Percentiles rank a stretch among this genome's conserved stretches.
Conservation (phyloP, 2,329 filamentous ascomycete species). For the Paraconiothyrium sp. region DNA sequence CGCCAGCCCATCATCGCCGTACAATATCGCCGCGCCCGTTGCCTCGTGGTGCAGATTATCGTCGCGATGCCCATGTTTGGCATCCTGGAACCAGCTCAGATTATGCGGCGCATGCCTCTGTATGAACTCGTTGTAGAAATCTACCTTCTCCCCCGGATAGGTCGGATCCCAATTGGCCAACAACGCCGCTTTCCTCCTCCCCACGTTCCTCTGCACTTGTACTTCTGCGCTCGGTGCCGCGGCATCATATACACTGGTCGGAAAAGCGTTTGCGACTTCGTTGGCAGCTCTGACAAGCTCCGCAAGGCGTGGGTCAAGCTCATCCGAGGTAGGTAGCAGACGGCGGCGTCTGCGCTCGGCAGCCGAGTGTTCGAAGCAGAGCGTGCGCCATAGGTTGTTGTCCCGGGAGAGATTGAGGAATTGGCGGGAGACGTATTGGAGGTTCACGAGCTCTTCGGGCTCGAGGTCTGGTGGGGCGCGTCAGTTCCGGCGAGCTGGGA, state of each 20-base stretch:
- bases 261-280: conserved; percentile 38
- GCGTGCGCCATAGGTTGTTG: conserved; percentile 76
- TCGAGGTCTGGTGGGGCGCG: conserved; percentile 63
- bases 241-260: conserved; percentile 33
- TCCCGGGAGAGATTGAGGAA: conserved; percentile 76
- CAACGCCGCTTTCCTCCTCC: conserved; percentile 62
- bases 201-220: conserved; percentile 41
- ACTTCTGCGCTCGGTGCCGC: conserved; percentile 43
- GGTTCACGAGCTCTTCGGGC: conserved; percentile 69
- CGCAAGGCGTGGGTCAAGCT: conserved; percentile 55
- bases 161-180: conserved; percentile 85
- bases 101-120: conserved; percentile 79
- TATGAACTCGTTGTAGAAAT: conserved; percentile 91
- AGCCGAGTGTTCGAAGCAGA: conserved; percentile 76
- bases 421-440: conserved; percentile 75
- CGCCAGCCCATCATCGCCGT: conserved; percentile 63
- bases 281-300: conserved; percentile 54
- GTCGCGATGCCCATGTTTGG: conserved; percentile 53
- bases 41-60: conserved; percentile 67
- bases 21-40: conserved; percentile 74
- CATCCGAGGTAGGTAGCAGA: conserved; percentile 36
- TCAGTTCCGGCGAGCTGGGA: conserved; percentile 25
- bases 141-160: conserved; percentile 74
- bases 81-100: conserved; percentile 79
- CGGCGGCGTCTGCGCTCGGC: conserved; percentile 69